Evolutionary conservation across 192 early-diverging fungal genomes (phyloP).

Genomic region (Coemansia sp.): DNA sequence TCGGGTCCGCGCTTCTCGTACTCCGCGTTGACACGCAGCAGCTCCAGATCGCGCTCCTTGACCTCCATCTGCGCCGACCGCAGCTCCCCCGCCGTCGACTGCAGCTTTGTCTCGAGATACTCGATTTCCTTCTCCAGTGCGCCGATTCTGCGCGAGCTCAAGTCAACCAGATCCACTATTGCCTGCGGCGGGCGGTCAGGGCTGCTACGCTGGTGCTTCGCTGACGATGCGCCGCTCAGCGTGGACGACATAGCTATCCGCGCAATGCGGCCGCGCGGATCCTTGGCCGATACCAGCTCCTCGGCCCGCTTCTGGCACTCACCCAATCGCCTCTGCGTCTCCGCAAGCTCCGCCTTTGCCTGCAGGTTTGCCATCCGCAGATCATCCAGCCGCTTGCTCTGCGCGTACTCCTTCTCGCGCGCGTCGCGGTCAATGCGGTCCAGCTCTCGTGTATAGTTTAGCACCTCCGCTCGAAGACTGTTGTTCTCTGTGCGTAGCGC

Average conservation of each 20-base stretch:
- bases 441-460: slow-evolving; percentile 29
- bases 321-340: slow-evolving; percentile 16
- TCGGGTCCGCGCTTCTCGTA: slow-evolving; percentile 9
- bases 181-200: slow-evolving; percentile 12
- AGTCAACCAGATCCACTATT: slow-evolving; percentile 42
- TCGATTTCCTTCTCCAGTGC: slow-evolving; percentile 47
- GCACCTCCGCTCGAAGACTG: slow-evolving; percentile 38
- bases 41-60: slow-evolving; percentile 48
- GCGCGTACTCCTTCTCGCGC: slow-evolving; percentile 24
- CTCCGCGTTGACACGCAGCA: slow-evolving; percentile 36
- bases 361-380: slow-evolving; percentile 35
- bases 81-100: slow-evolving; percentile 14
- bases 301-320: slow-evolving; percentile 32
- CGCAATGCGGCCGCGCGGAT: slow-evolving; percentile 33
- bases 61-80: slow-evolving; percentile 31
- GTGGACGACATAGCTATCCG: slow-evolving; percentile 13
- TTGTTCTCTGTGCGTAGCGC: slow-evolving; percentile 50
- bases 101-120: slow-evolving; percentile 30
- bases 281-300: slow-evolving; percentile 13
- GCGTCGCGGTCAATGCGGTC: slow-evolving; percentile 31
- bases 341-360: slow-evolving; percentile 29
- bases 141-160: slow-evolving; percentile 38
- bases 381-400: slow-evolving; percentile 27
- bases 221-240: neutral
- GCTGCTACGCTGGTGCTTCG: neutral